These are phyloP conservation scores for Tylopilus orsonianus DNA, from an alignment of 1,284 basidiomycete genomes.

Conservation along the genomic window DNA sequence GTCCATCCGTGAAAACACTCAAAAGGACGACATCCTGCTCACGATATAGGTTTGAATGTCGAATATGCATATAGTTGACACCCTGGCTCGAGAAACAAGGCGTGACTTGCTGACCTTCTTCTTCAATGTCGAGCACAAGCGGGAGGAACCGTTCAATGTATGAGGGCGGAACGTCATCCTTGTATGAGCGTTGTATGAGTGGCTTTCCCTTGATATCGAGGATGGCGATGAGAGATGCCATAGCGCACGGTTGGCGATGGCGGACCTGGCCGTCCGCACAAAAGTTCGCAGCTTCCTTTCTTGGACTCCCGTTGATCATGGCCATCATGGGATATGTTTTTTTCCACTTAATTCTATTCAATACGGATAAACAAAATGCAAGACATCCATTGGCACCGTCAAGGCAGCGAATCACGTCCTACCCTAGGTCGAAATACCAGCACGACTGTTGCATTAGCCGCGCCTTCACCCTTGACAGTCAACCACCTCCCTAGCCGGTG, in stretches of 20 bases:
- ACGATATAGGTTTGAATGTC: conserved; percentile 98
- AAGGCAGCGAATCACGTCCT: conserved; percentile 1
- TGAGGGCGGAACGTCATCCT: conserved; percentile 90
- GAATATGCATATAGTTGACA: conserved; percentile 98
- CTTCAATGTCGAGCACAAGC: conserved; percentile 93
- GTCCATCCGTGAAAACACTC: not conserved
- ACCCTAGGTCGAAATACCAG: conserved; percentile 37
- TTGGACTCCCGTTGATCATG: no score
- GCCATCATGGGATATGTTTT: no score
- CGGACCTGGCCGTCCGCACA: no score
- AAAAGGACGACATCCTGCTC: conserved; percentile 36
- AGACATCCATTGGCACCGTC: no score
- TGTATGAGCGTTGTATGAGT: conserved; percentile 95
- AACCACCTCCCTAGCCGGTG: conserved; percentile 90
- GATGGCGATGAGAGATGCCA: conserved; percentile 82
- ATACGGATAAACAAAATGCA: no score
- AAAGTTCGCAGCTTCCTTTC: no score
- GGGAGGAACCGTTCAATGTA: conserved; percentile 95
- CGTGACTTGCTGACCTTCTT: conserved; percentile 92
- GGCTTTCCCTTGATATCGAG: conserved; percentile 99
- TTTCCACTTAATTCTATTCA: no score
- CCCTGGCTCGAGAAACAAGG: conserved; percentile 95
- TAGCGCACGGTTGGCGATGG: conserved; percentile 23
- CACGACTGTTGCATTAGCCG: conserved; percentile 73
- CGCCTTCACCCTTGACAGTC: conserved; percentile 65